These are phyloP conservation scores for Colletotrichum sansevieriae DNA, from an alignment of 2,329 filamentous ascomycete genomes.

Conservation along the genomic window DNA sequence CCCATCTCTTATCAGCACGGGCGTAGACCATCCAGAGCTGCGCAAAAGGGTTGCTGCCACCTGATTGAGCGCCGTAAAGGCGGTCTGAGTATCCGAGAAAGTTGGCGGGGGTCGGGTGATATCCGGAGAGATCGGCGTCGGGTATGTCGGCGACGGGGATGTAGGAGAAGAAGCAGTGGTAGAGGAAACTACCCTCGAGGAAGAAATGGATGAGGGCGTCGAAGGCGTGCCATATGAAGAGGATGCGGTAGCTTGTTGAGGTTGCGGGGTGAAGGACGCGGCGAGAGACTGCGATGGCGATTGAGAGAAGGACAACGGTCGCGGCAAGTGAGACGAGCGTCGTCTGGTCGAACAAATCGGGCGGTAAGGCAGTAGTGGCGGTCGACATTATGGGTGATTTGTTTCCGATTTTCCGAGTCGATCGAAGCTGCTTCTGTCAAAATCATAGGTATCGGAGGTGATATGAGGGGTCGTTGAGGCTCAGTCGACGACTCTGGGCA, in stretches of 20 bases:
- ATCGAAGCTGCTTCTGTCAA: too few species aligned
- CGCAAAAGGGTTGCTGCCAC: conserved; percentile 66
- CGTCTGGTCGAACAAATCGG: conserved; percentile 70
- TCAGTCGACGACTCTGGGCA: too few species aligned
- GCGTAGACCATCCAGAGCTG: conserved; percentile 79
- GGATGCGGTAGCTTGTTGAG: conserved; percentile 72
- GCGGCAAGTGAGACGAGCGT: conserved; percentile 70
- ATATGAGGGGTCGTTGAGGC: not conserved
- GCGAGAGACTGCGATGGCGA: conserved; percentile 64
- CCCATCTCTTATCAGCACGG: conserved; percentile 74
- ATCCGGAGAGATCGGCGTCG: conserved; percentile 49
- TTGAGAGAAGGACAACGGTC: conserved; percentile 64
- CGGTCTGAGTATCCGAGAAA: conserved; percentile 64
- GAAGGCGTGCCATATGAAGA: conserved; percentile 96
- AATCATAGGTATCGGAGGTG: too few species aligned
- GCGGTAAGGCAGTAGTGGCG: conserved; percentile 54
- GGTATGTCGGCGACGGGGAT: conserved; percentile 52
- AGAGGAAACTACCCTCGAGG: conserved; percentile 92
- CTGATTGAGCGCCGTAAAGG: conserved; percentile 70
- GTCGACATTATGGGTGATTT: conserved; percentile 42
- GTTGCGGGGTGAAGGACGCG: conserved; percentile 62
- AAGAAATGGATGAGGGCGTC: conserved; percentile 92
- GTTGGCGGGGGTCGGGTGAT: conserved; percentile 64
- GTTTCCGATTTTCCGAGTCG: not conserved
- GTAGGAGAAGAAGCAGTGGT: conserved; percentile 88